Evolutionary conservation across 306 rosid genomes (phyloP), one percentile per base, ranked within the genome.

Genomic region (Cicer judaicum): DNA sequence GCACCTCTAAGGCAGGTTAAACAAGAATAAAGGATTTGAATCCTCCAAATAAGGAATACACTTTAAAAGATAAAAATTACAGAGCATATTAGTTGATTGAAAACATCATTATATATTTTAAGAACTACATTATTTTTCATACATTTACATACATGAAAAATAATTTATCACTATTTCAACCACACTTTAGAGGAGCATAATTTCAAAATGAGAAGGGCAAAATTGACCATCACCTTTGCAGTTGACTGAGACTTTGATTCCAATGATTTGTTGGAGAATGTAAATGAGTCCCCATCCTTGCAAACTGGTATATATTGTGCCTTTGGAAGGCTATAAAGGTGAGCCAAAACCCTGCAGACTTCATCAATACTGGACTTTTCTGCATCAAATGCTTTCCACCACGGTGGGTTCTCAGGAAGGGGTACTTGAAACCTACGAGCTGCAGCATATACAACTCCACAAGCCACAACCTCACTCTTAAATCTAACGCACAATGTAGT

Each of bases 381-480:
- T 2, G 90, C 96, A 83, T 90, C 98, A 81, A 95, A 95, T 78
- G 90, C 92, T 85, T 87, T 94, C 98, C 98, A 94, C 99, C 97
- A 94, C 9, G 98, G 98, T 24, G 96, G 97, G 81, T 86, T 90
- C 88, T 94, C 97, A 24, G 97, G 99, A 74, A 94, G 98, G 71
- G 99, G 90, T 65, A 94, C 98, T 54, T 87, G 91, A 85, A 90
- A 90, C 80, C 98, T 85, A 12, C 99, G 89, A 41, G 98, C 98
- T 69, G 97, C 98, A 63, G 93, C 98, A 87, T 92, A 89, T 44
- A 92, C 96, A 64, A 89, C 99, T 79, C 98, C 98, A 78, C 98
- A 94, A 72, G 98, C 99, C 72, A 94, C 96, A 70, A 95, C 98
- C 86, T 94, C 99, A 52, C 98, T 92, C 89, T 87, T 94, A 82